A percentile compares a stretch with the other conserved stretches of the same genome.
These are phyloP conservation scores for Nadsonia commutata DNA, from an alignment of 1,139 yeast species.

Conservation along the genomic window DNA sequence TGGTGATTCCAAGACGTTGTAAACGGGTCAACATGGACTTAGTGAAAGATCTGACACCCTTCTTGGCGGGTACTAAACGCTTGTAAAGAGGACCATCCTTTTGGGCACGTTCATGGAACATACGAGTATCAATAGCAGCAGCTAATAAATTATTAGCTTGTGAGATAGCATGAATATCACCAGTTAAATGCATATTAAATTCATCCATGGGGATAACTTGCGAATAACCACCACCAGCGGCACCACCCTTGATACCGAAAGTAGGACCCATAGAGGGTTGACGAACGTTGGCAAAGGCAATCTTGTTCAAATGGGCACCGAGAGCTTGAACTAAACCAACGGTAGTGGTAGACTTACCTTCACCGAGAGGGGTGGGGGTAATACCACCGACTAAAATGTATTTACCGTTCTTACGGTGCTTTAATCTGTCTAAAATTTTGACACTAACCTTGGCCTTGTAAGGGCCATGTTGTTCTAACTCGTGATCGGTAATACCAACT, in stretches of 20 bases:
- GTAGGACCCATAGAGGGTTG: slow-evolving; percentile 99
- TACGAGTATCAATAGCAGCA: slow-evolving; percentile 95
- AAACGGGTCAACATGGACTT: slow-evolving; percentile 67
- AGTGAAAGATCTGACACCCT: slow-evolving; percentile 68
- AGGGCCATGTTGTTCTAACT: slow-evolving; percentile 83
- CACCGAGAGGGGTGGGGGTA: slow-evolving; percentile 97
- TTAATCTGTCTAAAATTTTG: slow-evolving; percentile 56
- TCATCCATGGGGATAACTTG: slow-evolving; percentile 99
- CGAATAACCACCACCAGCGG: slow-evolving; percentile 98
- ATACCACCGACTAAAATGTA: slow-evolving; percentile 92
- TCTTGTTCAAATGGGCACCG: slow-evolving; percentile 79
- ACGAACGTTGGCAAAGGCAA: slow-evolving; percentile 89
- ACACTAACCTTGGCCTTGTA: slow-evolving; percentile 85
- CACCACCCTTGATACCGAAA: slow-evolving; percentile 98
- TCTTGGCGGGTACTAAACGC: slow-evolving; percentile 77
- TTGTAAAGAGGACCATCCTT: slow-evolving; percentile 75
- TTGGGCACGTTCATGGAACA: slow-evolving; percentile 94
- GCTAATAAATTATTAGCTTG: slow-evolving; percentile 93
- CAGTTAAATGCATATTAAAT: slow-evolving; percentile 94
- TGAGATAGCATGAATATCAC: slow-evolving; percentile 94
- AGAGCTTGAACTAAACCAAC: slow-evolving; percentile 93
- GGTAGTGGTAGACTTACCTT: slow-evolving; percentile 95
- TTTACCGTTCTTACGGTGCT: slow-evolving; percentile 62
- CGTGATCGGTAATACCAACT: slow-evolving; percentile 67
- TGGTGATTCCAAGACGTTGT: slow-evolving; percentile 63